phyloP scores from a whole-genome alignment of 1,139 yeast genomes.

The Williopsis jadinii region DNA sequence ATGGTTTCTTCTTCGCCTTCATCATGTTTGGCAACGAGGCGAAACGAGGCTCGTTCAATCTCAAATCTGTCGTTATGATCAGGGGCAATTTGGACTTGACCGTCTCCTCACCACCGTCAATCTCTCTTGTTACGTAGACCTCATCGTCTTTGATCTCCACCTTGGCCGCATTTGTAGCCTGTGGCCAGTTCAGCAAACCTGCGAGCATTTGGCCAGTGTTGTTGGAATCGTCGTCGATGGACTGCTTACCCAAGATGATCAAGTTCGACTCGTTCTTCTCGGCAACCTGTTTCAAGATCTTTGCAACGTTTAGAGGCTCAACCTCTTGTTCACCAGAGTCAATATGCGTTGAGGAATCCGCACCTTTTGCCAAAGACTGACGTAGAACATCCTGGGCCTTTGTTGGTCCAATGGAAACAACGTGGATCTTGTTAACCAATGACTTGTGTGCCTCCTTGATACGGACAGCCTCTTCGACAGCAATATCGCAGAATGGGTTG shows the following conservation, averaged over 20 bases:
- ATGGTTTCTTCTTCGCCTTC: slow-evolving; percentile 97
- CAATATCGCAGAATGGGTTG: slow-evolving; percentile 97
- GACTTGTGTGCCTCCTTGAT: slow-evolving; percentile 63
- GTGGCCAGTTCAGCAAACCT: slow-evolving; percentile 93
- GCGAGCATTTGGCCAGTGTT: slow-evolving; percentile 99
- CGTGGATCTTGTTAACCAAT: slow-evolving; percentile 79
- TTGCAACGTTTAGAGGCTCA: slow-evolving; percentile 91
- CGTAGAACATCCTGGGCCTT: slow-evolving; percentile 86
- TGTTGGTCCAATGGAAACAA: slow-evolving; percentile 85
- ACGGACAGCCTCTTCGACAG: slow-evolving; percentile 85
- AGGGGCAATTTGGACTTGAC: slow-evolving; percentile 74
- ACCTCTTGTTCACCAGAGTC: slow-evolving; percentile 66
- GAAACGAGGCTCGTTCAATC: slow-evolving; percentile 91
- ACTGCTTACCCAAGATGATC: slow-evolving; percentile 89
- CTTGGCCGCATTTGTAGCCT: slow-evolving; percentile 93
- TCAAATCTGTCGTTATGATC: slow-evolving; percentile 85
- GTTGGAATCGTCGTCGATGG: slow-evolving; percentile 90
- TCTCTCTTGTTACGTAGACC: slow-evolving; percentile 80
- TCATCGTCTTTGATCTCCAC: slow-evolving; percentile 50
- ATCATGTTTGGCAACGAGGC: slow-evolving; percentile 91
- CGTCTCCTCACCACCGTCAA: slow-evolving; percentile 92
- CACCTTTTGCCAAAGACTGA: slow-evolving; percentile 92
- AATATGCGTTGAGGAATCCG: slow-evolving; percentile 74
- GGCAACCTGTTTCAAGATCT: slow-evolving; percentile 67
- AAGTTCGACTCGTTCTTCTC: slow-evolving; percentile 67